Conservation (phyloP, 148 eudicot species). For the Limonium bicolor region DNA sequence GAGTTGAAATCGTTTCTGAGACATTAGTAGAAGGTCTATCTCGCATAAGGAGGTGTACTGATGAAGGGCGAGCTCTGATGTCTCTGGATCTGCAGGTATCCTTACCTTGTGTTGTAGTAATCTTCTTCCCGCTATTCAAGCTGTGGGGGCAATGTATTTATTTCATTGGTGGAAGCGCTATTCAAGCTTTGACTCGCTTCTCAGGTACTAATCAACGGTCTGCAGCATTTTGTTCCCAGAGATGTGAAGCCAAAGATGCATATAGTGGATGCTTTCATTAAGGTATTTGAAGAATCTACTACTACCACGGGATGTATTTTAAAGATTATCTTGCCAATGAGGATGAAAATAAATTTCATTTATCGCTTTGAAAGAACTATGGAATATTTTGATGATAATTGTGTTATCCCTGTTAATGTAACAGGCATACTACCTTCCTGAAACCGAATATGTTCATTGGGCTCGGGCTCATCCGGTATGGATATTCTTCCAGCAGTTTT, state of each 20-base stretch:
- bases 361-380: background rate
- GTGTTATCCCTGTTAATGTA: slow-evolving; percentile 5
- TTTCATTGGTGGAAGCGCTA: too few relatives aligned
- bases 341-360: too few relatives aligned
- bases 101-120: background rate
- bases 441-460: slow-evolving; percentile 89
- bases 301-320: background rate
- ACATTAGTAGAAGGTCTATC: slow-evolving; percentile 86
- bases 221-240: slow-evolving; percentile 57
- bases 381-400: background rate
- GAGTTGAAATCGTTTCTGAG: slow-evolving; percentile 79
- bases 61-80: slow-evolving; percentile 98
- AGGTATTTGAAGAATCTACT: slow-evolving; percentile 35
- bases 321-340: background rate
- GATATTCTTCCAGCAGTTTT: background rate
- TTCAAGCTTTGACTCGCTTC: too few relatives aligned
- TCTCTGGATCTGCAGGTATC: slow-evolving; percentile 98
- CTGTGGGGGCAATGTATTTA: background rate
- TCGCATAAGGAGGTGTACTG: slow-evolving; percentile 80
- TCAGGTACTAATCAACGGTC: slow-evolving; percentile 93
- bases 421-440: slow-evolving; percentile 96
- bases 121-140: background rate
- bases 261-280: slow-evolving; percentile 70
- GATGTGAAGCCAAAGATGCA: slow-evolving; percentile 77
- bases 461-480: slow-evolving; percentile 86